Base-by-base conservation (phyloP, 306 rosid species). In the Casuarina glauca region DNA sequence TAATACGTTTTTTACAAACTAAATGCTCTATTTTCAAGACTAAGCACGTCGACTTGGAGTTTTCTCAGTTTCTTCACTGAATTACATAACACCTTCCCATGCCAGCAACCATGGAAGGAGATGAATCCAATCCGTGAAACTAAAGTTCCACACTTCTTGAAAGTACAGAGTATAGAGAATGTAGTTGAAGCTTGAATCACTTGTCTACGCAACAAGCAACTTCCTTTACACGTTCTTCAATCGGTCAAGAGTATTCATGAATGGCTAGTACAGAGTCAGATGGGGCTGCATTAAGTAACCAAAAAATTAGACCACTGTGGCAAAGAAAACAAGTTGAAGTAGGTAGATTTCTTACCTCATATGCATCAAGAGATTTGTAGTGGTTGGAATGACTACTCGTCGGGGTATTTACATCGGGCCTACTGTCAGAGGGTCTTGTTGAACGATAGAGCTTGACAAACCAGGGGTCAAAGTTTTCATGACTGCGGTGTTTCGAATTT, bases 381-480 rank as follows among this genome's bases (percentile, higher is more conserved):
- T 46, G 69, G 39, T 82, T 66, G 38, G 86, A 81, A 70, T 75
- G 85, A 67, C 76, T 76, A 32, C 80, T 76, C 1, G 50, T 41
- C 2, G 77, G 66, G 77, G 78, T 70, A 54, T 69, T 48, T 58
- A 84, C 81, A 41, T 86, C 79, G 20, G 26, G 74, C 68, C 73
- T 82, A 52, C 54, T 79, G 58, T 82, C 86, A 13, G 60, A 68
- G 7, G 78, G 39, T 72, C 70, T 87, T 58, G 49, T 58, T 42
- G 93, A 77, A 52, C 73, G 81, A 38, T 79, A 78, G 53, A 81
- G 76, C 89, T 85, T 89, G 71, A 68, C 58, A 84, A 79, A 80
- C 93, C 94, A 86, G 52, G 84, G 89, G 19, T 82, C 84, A 58
- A 77, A 67, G 78, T 35, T 85, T 64, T 83, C 85, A 41, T 49